Evolutionary conservation across 106 monocot species (phyloP).

Genomic region (Triglochin maritima): DNA sequence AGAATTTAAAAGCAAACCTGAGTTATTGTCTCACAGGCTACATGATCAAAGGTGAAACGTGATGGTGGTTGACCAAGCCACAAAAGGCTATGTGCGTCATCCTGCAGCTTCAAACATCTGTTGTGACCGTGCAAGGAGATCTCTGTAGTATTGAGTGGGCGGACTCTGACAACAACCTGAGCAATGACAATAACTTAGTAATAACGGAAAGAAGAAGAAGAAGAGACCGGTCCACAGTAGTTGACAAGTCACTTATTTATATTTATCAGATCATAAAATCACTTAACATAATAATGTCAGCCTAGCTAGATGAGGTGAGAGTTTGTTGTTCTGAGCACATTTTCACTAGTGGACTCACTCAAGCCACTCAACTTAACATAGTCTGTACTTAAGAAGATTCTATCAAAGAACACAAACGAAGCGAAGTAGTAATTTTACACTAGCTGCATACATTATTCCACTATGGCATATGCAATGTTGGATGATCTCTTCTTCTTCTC

Average conservation of each 20-base stretch:
- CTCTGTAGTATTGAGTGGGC: constrained; percentile 65
- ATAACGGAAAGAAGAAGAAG: neutral
- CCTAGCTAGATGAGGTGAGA: neutral
- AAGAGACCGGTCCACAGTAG: too few relatives aligned
- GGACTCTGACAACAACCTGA: constrained; percentile 83
- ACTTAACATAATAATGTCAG: neutral
- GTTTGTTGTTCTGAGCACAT: neutral
- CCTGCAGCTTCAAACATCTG: constrained; percentile 81
- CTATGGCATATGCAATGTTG: too few relatives aligned
- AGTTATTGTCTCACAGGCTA: constrained; percentile 78
- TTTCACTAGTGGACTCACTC: constrained; percentile 37
- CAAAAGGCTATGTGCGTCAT: constrained; percentile 56
- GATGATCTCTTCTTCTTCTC: too few relatives aligned
- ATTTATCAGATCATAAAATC: neutral
- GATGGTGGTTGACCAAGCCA: constrained; percentile 81
- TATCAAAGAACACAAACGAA: too few relatives aligned
- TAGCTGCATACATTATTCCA: too few relatives aligned
- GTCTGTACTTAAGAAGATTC: too few relatives aligned
- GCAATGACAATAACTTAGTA: neutral
- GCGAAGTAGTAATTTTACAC: too few relatives aligned
- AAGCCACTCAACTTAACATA: constrained; percentile 23
- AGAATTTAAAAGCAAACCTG: constrained; percentile 35
- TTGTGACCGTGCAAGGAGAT: constrained; percentile 39
- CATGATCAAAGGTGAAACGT: constrained; percentile 84
- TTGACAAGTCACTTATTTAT: neutral